phyloP scores from a whole-genome alignment of 306 rosid species.

The Arachis hypogaea region DNA sequence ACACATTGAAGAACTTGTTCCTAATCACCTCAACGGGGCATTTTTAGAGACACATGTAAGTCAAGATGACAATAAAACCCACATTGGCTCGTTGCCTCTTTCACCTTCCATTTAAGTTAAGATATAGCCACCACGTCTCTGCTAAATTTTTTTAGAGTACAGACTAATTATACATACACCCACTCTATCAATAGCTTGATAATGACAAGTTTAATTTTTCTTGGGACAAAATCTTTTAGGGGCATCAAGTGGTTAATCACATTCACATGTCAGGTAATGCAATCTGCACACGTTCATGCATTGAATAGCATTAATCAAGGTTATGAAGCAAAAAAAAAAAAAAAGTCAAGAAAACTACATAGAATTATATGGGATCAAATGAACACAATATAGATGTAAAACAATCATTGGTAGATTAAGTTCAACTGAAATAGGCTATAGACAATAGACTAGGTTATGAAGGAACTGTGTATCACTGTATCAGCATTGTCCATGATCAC shows the following conservation, averaged over 20 bases:
- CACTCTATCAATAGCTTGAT: conserved; percentile 15
- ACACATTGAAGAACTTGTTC: too few relatives aligned
- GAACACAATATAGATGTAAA: too few relatives aligned
- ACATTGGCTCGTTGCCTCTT: not conserved
- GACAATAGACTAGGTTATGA: not conserved
- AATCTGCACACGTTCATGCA: conserved; percentile 16
- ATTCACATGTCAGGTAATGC: conserved; percentile 12
- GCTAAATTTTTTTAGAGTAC: not conserved
- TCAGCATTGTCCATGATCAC: not conserved
- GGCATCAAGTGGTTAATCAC: not conserved
- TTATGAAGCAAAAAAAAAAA: not conserved
- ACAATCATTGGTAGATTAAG: too few relatives aligned
- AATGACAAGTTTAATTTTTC: not conserved
- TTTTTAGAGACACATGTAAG: not conserved
- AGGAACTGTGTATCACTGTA: not conserved
- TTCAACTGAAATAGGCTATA: too few relatives aligned
- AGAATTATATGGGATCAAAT: not conserved
- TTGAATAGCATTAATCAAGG: not conserved
- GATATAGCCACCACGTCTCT: not conserved
- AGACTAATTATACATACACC: not conserved
- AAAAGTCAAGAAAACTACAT: not conserved
- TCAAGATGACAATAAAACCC: not conserved
- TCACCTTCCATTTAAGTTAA: not conserved
- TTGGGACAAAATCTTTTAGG: not conserved
- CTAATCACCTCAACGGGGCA: not conserved